Conservation (phyloP, 2,329 filamentous ascomycete species). For the Trichoderma polysporum region DNA sequence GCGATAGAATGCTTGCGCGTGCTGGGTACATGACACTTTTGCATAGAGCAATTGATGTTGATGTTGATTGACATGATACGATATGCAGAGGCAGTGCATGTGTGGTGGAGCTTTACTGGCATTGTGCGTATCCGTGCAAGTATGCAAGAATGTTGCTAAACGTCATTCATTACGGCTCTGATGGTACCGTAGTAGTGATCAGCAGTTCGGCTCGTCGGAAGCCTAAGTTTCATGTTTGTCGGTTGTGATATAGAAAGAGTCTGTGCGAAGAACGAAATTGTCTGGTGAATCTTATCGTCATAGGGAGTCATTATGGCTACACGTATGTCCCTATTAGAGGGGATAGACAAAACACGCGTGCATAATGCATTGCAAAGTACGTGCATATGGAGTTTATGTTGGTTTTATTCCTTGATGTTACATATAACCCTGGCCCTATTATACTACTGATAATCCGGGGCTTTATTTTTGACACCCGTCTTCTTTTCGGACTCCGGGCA, state of each 20-base stretch:
- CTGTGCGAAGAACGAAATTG: neutral
- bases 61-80: neutral
- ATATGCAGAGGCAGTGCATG: neutral
- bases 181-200: neutral
- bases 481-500: neutral
- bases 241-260: neutral
- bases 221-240: neutral
- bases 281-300: neutral
- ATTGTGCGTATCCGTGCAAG: neutral
- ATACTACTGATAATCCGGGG: too few species aligned
- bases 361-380: too few species aligned
- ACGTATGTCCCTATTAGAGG: too few species aligned
- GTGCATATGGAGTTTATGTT: too few species aligned
- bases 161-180: neutral
- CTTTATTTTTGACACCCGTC: neutral
- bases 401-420: too few species aligned
- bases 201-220: neutral
- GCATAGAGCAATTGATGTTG: too few species aligned
- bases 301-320: neutral
- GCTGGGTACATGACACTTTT: neutral
- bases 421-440: too few species aligned
- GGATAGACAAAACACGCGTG: too few species aligned
- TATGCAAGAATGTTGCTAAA: neutral
- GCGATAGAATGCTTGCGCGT: neutral
- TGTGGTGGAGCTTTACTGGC: neutral